These are phyloP conservation scores for Emergomyces africanus DNA, from an alignment of 2,329 filamentous ascomycete species.

Conservation along the genomic window DNA sequence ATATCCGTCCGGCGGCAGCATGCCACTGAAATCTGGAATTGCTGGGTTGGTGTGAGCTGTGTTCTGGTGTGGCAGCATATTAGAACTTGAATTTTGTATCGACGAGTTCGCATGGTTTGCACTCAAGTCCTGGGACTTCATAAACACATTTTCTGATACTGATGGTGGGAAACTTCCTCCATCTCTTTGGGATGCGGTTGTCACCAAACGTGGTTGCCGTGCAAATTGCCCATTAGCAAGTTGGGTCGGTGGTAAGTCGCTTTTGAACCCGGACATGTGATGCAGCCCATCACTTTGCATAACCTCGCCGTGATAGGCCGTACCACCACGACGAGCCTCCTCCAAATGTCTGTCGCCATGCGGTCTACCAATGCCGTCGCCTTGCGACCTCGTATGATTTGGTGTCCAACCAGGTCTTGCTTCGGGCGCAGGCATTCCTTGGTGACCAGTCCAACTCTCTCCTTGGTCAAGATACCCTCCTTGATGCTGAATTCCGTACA, in stretches of 20 bases:
- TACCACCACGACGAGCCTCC: neutral
- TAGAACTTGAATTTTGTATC: neutral
- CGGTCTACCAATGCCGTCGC: neutral
- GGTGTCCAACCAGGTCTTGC: neutral
- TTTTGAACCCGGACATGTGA: neutral
- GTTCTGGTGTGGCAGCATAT: neutral
- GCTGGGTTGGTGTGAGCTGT: neutral
- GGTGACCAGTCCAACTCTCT: neutral
- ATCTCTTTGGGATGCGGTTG: neutral
- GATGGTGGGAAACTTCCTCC: neutral
- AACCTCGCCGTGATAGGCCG: neutral
- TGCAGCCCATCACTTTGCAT: neutral
- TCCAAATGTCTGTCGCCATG: neutral
- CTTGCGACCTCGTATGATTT: neutral
- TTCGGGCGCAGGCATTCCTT: neutral
- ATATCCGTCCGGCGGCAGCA: neutral
- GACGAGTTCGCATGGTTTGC: neutral
- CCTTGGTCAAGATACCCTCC: neutral
- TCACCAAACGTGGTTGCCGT: neutral
- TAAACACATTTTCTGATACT: neutral
- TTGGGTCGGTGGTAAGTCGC: neutral
- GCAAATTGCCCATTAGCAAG: neutral
- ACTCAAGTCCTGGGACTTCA: neutral
- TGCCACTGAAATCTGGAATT: neutral
- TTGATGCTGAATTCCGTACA: neutral